phyloP scores from a whole-genome alignment of 305 asterid genomes.

The Striga hermonthica region DNA sequence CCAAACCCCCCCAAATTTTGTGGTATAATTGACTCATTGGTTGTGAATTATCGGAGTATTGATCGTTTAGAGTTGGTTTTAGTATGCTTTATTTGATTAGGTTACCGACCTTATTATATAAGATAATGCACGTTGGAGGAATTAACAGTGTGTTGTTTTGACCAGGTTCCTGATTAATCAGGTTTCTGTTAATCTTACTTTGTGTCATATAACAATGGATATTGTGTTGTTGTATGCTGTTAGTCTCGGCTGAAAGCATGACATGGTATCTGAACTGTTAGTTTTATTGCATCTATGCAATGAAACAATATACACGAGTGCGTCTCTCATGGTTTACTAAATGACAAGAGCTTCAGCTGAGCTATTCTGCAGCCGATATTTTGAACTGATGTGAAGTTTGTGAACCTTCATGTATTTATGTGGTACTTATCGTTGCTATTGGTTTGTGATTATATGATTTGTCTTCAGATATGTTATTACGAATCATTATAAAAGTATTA shows the following conservation, averaged over 20 bases:
- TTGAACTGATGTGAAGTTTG: slow-evolving; percentile 2
- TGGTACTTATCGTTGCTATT: slow-evolving; percentile 16
- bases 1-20: background rate
- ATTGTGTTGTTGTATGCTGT: slow-evolving; percentile 4
- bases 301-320: background rate
- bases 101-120: slow-evolving; percentile 8
- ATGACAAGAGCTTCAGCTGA: slow-evolving; percentile 12
- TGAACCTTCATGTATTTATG: background rate
- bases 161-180: background rate
- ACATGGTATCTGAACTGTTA: background rate
- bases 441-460: slow-evolving; percentile 16
- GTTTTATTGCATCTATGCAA: slow-evolving; percentile 14
- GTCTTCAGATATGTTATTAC: background rate
- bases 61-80: slow-evolving; percentile 5
- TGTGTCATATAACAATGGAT: background rate
- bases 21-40: background rate
- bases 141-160: no score
- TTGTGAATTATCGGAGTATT: slow-evolving; percentile 14
- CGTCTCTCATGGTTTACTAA: background rate
- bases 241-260: slow-evolving; percentile 1
- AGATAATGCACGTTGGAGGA: background rate
- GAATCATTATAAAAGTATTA: background rate
- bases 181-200: background rate
- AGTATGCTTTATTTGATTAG: slow-evolving; percentile 20
- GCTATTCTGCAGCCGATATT: background rate